These are phyloP conservation scores for Domatiomyces catenatus DNA, from an alignment of 2,329 filamentous ascomycete species.

Conservation along the genomic window DNA sequence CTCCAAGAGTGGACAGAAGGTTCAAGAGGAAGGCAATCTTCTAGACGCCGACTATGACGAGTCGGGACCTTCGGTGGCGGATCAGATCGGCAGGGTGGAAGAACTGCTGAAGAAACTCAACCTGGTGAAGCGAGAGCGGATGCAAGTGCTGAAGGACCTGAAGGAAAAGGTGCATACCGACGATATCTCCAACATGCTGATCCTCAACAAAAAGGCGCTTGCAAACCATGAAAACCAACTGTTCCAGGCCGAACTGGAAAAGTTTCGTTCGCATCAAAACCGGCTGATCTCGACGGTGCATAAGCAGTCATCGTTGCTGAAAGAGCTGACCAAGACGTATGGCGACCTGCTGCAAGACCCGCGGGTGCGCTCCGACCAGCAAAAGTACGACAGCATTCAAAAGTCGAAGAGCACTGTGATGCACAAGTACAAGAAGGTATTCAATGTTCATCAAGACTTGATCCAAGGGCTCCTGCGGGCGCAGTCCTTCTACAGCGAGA, in stretches of 20 bases:
- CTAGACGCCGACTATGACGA: conserved; percentile 89
- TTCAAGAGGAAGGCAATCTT: conserved; percentile 54
- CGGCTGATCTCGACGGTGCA: conserved; percentile 84
- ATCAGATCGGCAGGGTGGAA: conserved; percentile 80
- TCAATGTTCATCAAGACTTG: conserved; percentile 83
- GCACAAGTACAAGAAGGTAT: conserved; percentile 75
- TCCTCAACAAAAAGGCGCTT: conserved; percentile 94
- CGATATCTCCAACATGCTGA: conserved; percentile 93
- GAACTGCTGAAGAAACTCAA: conserved; percentile 82
- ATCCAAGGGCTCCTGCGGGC: conserved; percentile 73
- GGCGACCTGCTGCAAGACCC: conserved; percentile 84
- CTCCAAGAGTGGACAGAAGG: conserved; percentile 43
- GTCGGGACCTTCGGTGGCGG: conserved; percentile 60
- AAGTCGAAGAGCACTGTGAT: conserved; percentile 67
- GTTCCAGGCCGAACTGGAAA: conserved; percentile 93
- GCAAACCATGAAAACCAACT: conserved; percentile 80
- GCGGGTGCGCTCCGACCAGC: conserved; percentile 82
- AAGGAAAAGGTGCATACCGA: conserved; percentile 92
- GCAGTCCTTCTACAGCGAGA: conserved; percentile 86
- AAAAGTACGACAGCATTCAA: conserved; percentile 80
- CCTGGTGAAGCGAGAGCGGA: conserved; percentile 77
- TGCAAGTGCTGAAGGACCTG: conserved; percentile 85
- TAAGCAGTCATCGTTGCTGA: conserved; percentile 87
- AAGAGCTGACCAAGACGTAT: conserved; percentile 78
- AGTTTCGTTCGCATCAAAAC: conserved; percentile 85